Base-by-base conservation (phyloP, 73 alveolate genomes). In the Paramecium sexaurelia region DNA sequence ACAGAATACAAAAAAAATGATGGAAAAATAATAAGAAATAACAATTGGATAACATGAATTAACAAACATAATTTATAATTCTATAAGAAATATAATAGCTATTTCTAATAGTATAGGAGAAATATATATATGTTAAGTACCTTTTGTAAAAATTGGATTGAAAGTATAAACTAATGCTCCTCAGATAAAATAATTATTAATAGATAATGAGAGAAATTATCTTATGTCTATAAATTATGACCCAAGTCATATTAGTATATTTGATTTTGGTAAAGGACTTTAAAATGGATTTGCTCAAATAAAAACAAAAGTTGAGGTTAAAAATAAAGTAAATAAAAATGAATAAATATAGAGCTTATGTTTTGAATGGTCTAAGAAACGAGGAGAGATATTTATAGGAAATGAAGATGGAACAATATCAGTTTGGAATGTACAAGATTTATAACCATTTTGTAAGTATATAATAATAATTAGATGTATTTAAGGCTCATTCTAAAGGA, bases 361-460 rank as follows among this genome's bases (percentile, higher is more conserved):
- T 13, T 55, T 88, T 29, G 56, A 75, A 68, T 88, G 94, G 94
- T 88, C 94, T 10, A 47, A 55, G n/a, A 68, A 75, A 15, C 68
- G 94, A 75, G 90, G 90, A 68, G 94, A 88, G 66, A 27, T 88
- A 69, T 68, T 61, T 40, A 84, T 88, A 10, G 94, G 94, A 17
- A 88, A 55, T 88, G 85, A 88, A n/a, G 94, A 88, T 88, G 94
- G 94, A 8, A 88, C 94, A 19, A 41, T 88, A 26, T 55, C 94
- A n/a, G 45, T 88, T 45, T 88, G 75, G 84, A 43, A 88, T 40
- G 94, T 87, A 41, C 36, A 37, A 40, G 87, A 88, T 75, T 55
- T 75, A 39, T 37, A 61, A 11, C 91, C 91, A 37, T 55, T 88
- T 56, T 88, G 94, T 88, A 88, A 20, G 29, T 39, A 7, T 20